Evolutionary conservation across 1,139 yeast genomes (phyloP).

Genomic region (Saccharomyces hybrid): DNA sequence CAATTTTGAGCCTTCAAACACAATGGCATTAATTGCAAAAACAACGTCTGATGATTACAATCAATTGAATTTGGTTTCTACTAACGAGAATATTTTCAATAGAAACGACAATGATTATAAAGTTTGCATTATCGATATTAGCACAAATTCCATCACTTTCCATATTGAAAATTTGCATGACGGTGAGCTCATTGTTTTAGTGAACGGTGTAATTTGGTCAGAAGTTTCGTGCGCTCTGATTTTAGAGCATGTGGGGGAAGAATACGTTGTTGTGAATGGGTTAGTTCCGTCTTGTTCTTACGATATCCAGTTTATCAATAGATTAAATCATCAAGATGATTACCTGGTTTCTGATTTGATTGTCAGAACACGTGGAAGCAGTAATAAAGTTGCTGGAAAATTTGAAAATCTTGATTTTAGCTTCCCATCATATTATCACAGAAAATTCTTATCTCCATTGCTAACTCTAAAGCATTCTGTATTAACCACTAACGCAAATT

Average conservation of each 20-base stretch:
- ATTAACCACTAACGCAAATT: slow-evolving; percentile 49
- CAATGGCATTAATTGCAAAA: slow-evolving; percentile 34
- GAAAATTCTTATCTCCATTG: slow-evolving; percentile 41
- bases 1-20: slow-evolving; percentile 16
- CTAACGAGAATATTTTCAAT: slow-evolving; percentile 27
- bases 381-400: slow-evolving; percentile 13
- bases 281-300: slow-evolving; percentile 62
- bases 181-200: slow-evolving; percentile 40
- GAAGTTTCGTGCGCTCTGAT: slow-evolving; percentile 40
- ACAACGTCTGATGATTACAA: slow-evolving; percentile 35
- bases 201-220: slow-evolving; percentile 60
- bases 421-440: slow-evolving; percentile 31
- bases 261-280: slow-evolving; percentile 49
- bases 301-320: slow-evolving; percentile 49
- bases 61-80: slow-evolving; percentile 30
- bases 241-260: slow-evolving; percentile 34
- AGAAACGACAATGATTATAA: slow-evolving; percentile 28
- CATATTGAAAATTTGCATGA: slow-evolving; percentile 37
- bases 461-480: slow-evolving; percentile 58
- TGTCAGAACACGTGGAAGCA: slow-evolving; percentile 35
- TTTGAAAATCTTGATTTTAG: slow-evolving; percentile 25
- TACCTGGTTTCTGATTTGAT: slow-evolving; percentile 39
- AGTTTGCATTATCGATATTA: slow-evolving; percentile 46
- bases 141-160: slow-evolving; percentile 45
- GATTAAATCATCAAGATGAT: slow-evolving; percentile 36